Evolutionary conservation across 345 rosid genomes (phyloP), one percentile per base, ranked within the genome.

Genomic region (Hibiscus mutabilis): DNA sequence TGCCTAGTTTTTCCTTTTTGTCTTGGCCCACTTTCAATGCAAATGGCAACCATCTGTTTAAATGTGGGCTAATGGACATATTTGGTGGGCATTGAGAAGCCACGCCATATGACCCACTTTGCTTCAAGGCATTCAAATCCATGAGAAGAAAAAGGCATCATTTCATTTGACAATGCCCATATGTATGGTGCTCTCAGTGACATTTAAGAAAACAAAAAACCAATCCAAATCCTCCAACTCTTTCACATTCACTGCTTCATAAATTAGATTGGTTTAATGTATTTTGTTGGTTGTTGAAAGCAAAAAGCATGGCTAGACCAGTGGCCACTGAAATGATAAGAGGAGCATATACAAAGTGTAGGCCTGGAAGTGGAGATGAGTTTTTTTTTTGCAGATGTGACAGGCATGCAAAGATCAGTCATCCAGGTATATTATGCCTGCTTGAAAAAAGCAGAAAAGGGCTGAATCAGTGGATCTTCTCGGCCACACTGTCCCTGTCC

Each of bases 1-100:
- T 37, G 57, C 53, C 73, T 55, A 69, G 73, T 69, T 69, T 14
- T 56, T 56, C 35, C 35, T 70, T 70, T 70, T 70, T 70, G 64
- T 70, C 73, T 70, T 70, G 73, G 22, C 40, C 53, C 62, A 53
- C 60, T 49, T 67, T 27, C 44, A 59, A 67, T 49, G 71, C 59
- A 67, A 49, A 29, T 49, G 16, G 44, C 58, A 27, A 24, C 55
- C n/a, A 24, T 21, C 25, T 27, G 13, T 16, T 66, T 7, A 46
- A 47, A 66, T 66, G 70, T n/a, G 37, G 57, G 40, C 22, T 67
- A 67, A 66, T 66, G 71, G 59, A 19, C 71, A 67, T 35, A 25
- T 25, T 49, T 25, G 42, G 58, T 67, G 70, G 58, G 58, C n/a
- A 67, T n/a, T 49, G 71, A 49, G 42, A 67, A 4, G 71, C 71